Evolutionary conservation across 345 rosid genomes (phyloP).

Genomic region (Isatis tinctoria): DNA sequence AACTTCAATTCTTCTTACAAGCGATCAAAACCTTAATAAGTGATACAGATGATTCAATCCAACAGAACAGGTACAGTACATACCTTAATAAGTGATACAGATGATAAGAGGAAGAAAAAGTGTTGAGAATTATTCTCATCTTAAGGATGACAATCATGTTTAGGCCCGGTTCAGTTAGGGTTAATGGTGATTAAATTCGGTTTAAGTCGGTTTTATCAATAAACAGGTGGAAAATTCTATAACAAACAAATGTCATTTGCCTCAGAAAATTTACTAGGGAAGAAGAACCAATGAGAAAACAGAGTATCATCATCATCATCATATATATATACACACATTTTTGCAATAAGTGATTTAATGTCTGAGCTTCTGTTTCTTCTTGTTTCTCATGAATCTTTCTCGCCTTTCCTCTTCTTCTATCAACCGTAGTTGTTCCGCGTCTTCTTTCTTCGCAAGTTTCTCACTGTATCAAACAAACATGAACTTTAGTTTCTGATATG

Average conservation of each 20-base stretch:
- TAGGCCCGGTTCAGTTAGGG: neutral
- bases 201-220: neutral
- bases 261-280: neutral
- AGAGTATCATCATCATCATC: neutral
- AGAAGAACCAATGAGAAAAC: neutral
- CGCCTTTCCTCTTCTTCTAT: conserved; percentile 68
- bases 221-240: too few relatives aligned
- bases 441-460: conserved; percentile 56
- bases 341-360: neutral
- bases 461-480: conserved; percentile 43
- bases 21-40: too few relatives aligned
- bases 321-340: too few relatives aligned
- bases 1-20: too few relatives aligned
- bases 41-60: too few relatives aligned
- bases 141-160: neutral
- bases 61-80: neutral
- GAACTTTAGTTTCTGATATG: conserved; percentile 2
- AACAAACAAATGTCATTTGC: neutral
- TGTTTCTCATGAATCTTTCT: conserved; percentile 37
- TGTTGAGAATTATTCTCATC: too few relatives aligned
- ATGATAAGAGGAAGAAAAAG: neutral
- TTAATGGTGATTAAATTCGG: neutral
- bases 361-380: conserved; percentile 57
- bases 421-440: conserved; percentile 57
- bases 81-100: neutral